These are phyloP conservation scores for Hygrophoropsis aurantiaca DNA, from an alignment of 768 basidiomycete species.

Conservation along the genomic window DNA sequence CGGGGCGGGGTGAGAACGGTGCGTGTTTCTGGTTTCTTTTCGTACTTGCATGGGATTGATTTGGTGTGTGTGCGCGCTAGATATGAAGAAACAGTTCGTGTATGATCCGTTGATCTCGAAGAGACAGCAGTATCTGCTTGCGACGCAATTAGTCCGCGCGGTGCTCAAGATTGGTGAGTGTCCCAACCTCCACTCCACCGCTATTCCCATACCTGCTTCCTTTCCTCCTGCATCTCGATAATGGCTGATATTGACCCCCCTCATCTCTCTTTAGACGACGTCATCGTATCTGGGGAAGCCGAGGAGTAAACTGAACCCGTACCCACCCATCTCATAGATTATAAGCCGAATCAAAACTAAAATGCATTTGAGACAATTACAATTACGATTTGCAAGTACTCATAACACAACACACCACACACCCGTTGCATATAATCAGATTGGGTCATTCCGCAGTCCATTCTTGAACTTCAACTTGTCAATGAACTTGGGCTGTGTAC, in stretches of 20 bases:
- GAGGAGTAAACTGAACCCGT: constrained; percentile 73
- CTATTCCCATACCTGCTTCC: no score
- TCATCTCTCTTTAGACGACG: constrained; percentile 68
- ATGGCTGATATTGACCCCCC: no score
- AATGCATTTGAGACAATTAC: constrained; percentile 1
- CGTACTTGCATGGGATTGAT: background rate
- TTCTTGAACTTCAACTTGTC: no score
- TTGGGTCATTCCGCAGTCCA: no score
- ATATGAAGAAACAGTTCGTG: constrained; percentile 97
- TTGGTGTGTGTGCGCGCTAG: no score
- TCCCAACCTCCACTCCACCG: background rate
- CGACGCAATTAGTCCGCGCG: constrained; percentile 91
- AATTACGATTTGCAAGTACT: constrained; percentile 17
- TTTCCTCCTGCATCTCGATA: constrained; percentile 2
- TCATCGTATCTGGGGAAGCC: constrained; percentile 69
- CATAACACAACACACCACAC: no score
- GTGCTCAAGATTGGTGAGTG: constrained; percentile 81
- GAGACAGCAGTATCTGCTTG: constrained; percentile 93
- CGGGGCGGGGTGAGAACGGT: constrained; percentile 85
- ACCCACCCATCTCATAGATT: no score
- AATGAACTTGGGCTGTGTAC: no score
- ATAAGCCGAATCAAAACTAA: constrained; percentile 17
- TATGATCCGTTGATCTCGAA: constrained; percentile 98
- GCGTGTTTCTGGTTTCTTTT: constrained; percentile 18
- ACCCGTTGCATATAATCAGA: no score